Conservation (phyloP, 352 stramenopile genomes). For the Phytophthora meadii region DNA sequence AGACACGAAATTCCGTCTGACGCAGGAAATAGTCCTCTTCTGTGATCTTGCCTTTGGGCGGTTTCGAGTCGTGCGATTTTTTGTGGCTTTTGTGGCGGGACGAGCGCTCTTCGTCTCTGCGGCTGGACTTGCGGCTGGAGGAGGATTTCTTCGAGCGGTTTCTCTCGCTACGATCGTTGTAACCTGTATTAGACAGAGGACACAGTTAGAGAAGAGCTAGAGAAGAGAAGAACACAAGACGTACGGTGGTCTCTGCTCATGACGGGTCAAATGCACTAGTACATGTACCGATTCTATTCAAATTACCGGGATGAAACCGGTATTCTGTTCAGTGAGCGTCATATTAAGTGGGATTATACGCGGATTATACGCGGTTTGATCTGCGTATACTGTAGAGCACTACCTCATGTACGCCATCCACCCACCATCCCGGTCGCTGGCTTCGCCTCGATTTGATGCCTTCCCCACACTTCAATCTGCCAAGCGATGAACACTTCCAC, state of each 20-base stretch:
- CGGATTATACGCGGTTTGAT: too few relatives aligned
- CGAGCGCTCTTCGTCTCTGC: slow-evolving; percentile 40
- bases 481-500: too few relatives aligned
- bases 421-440: too few relatives aligned
- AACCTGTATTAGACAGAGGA: slow-evolving; percentile 1
- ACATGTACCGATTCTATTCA: too few relatives aligned
- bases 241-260: slow-evolving; percentile 23
- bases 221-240: neutral
- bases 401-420: too few relatives aligned
- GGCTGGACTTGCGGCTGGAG: slow-evolving; percentile 30
- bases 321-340: too few relatives aligned
- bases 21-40: slow-evolving; percentile 77
- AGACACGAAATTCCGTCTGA: slow-evolving; percentile 77
- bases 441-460: too few relatives aligned
- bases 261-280: too few relatives aligned
- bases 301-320: too few relatives aligned
- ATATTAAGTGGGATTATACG: too few relatives aligned
- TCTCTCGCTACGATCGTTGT: slow-evolving; percentile 15
- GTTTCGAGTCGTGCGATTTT: slow-evolving; percentile 28
- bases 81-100: slow-evolving; percentile 32
- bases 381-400: too few relatives aligned
- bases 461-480: too few relatives aligned
- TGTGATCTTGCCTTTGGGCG: slow-evolving; percentile 45
- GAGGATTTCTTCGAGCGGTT: slow-evolving; percentile 28
- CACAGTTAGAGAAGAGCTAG: neutral